A percentile compares a stretch with the other conserved stretches of the same genome.
These are phyloP conservation scores for Magnolia sinica DNA, from an alignment of 164 flowering plant species.

Conservation along the genomic window DNA sequence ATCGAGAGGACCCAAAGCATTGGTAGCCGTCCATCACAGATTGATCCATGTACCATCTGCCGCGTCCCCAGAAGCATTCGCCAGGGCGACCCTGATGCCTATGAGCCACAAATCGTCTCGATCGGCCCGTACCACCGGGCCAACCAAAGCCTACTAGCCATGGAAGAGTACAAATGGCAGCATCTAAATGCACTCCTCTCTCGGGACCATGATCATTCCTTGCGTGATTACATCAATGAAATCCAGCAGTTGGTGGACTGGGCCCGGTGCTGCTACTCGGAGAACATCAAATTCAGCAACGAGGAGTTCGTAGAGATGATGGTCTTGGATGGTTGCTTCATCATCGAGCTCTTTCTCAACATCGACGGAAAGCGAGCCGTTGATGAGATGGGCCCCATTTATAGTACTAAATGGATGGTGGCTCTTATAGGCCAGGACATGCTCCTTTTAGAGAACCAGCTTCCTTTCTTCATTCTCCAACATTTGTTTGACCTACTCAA, in stretches of 20 bases:
- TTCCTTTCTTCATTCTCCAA: constrained; percentile 3
- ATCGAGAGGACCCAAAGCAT: not conserved
- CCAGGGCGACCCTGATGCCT: not conserved
- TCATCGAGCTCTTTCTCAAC: constrained; percentile 1
- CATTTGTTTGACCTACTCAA: not conserved
- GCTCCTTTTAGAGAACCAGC: constrained; percentile 8
- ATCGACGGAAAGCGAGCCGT: not conserved
- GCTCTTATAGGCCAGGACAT: no score
- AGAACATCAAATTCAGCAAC: no score
- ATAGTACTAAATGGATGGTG: not conserved
- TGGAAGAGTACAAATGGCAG: not conserved
- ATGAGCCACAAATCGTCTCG: not conserved
- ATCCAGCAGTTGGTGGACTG: not conserved
- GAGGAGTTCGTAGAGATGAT: no score
- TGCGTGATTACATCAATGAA: not conserved
- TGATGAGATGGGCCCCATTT: not conserved
- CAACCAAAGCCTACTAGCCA: not conserved
- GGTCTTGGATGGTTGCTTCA: constrained; percentile 1
- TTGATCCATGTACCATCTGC: not conserved
- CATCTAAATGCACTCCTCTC: no score
- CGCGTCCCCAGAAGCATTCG: not conserved
- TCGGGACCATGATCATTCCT: no score
- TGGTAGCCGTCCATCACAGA: not conserved
- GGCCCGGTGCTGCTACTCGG: constrained; percentile 17
- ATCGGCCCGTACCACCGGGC: constrained; percentile 4